A percentile compares a stretch with the other conserved stretches of the same genome.
phyloP scores from a whole-genome alignment of 202 grass and related monocot genomes.

The Musa balbisiana region DNA sequence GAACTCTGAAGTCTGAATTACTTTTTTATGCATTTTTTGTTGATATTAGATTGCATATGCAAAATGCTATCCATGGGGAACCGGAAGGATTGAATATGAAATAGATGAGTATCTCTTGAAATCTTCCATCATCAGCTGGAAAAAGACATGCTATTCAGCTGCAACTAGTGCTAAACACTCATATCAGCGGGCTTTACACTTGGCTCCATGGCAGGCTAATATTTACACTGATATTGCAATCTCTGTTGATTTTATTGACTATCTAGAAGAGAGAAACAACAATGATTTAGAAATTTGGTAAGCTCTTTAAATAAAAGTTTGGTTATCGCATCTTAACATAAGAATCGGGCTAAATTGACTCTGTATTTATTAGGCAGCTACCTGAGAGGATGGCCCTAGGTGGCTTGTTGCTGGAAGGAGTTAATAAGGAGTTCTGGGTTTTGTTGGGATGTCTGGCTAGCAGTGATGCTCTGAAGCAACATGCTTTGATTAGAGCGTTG shows the following conservation, averaged over 20 bases:
- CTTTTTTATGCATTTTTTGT: conserved; percentile 20
- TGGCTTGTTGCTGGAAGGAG: conserved; percentile 66
- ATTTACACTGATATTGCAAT: conserved; percentile 78
- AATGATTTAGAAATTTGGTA: conserved; percentile 49
- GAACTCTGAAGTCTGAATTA: conserved; percentile 14
- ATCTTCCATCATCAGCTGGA: conserved; percentile 60
- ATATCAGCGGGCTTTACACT: conserved; percentile 72
- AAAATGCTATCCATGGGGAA: conserved; percentile 74
- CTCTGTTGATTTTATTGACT: conserved; percentile 59
- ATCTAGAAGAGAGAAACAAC: conserved; percentile 35
- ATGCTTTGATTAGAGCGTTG: conserved; percentile 71
- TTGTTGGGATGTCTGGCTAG: conserved; percentile 65
- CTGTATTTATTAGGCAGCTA: conserved; percentile 48
- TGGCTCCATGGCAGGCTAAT: conserved; percentile 91
- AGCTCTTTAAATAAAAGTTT: conserved; percentile 20
- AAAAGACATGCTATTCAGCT: conserved; percentile 44
- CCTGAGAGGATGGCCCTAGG: conserved; percentile 80
- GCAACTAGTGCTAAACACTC: conserved; percentile 62
- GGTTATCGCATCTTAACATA: neutral
- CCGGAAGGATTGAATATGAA: conserved; percentile 28
- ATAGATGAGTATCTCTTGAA: conserved; percentile 43
- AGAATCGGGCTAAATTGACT: conserved; percentile 22
- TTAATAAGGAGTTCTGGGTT: conserved; percentile 91
- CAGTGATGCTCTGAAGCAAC: conserved; percentile 74
- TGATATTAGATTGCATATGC: conserved; percentile 59